phyloP scores from a whole-genome alignment of 345 rosid species.

The Gossypium raimondii region DNA sequence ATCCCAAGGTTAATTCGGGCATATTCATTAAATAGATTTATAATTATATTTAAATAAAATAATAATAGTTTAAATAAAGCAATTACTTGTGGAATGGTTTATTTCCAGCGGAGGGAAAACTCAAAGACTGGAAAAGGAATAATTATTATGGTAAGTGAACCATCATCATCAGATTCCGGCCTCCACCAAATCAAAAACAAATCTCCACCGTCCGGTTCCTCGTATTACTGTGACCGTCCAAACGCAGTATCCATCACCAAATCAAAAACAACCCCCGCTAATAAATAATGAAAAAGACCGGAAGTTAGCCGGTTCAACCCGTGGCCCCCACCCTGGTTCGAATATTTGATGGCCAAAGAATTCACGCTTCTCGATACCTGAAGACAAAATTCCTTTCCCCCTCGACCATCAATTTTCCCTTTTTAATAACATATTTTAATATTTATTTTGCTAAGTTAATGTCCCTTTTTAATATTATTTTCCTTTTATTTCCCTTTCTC shows the following conservation, averaged over 20 bases:
- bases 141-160: conserved; percentile 21
- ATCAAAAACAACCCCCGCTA: background rate
- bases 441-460: background rate
- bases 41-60: background rate
- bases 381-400: conserved; percentile 36
- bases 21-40: background rate
- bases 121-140: background rate
- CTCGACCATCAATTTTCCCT: conserved; percentile 20
- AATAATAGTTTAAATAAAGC: background rate
- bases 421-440: background rate
- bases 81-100: conserved; percentile 14
- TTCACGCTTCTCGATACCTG: conserved; percentile 36
- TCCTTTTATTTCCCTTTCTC: background rate
- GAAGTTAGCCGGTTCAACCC: background rate
- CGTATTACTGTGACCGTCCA: conserved; percentile 17
- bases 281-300: background rate
- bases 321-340: conserved; percentile 12
- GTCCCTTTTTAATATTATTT: background rate
- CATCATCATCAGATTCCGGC: conserved; percentile 20
- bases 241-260: background rate
- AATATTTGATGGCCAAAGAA: conserved; percentile 44
- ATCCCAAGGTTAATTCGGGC: too few species aligned
- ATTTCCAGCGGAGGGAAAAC: background rate
- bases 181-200: conserved; percentile 18
- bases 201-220: conserved; percentile 20